A percentile compares a stretch with the other conserved stretches of the same genome.
These are phyloP conservation scores for Gymnopus androsaceus DNA, from an alignment of 1,284 basidiomycete genomes.

Conservation along the genomic window DNA sequence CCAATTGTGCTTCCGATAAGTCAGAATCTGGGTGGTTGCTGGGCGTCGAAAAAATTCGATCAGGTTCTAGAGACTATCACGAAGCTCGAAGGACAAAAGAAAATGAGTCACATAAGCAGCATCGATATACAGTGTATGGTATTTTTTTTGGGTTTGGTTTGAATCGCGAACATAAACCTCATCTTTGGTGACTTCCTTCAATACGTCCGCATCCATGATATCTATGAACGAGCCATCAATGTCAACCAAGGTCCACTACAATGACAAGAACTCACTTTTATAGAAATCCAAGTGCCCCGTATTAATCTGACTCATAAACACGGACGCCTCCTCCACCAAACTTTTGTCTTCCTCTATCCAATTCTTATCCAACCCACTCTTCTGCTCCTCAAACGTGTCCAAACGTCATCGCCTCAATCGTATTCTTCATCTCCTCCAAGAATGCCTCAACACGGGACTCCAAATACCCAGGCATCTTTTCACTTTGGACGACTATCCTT, in stretches of 20 bases:
- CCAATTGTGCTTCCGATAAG: conserved; percentile 93
- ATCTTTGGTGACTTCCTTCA: conserved; percentile 70
- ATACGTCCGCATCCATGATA: conserved; percentile 65
- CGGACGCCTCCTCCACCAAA: conserved; percentile 75
- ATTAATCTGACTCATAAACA: conserved; percentile 74
- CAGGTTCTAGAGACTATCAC: too few species aligned
- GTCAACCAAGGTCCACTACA: conserved; percentile 6
- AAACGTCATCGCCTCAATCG: conserved; percentile 49
- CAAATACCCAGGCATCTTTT: conserved; percentile 81
- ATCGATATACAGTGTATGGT: too few species aligned
- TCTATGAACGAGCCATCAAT: conserved; percentile 38
- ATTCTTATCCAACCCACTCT: conserved; percentile 50
- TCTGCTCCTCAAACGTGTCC: conserved; percentile 58
- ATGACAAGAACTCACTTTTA: conserved; percentile 32
- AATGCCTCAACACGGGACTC: conserved; percentile 85
- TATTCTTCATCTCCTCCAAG: conserved; percentile 57
- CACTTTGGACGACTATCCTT: conserved; percentile 90
- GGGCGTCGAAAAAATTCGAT: too few species aligned
- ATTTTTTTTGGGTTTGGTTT: too few species aligned
- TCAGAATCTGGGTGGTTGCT: too few species aligned
- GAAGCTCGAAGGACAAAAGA: too few species aligned
- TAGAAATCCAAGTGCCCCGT: conserved; percentile 81
- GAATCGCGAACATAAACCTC: conserved; percentile 77
- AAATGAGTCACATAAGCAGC: too few species aligned
- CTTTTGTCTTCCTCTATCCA: conserved; percentile 62